Conservation (phyloP, 345 rosid species). For the Pistacia atlantica region DNA sequence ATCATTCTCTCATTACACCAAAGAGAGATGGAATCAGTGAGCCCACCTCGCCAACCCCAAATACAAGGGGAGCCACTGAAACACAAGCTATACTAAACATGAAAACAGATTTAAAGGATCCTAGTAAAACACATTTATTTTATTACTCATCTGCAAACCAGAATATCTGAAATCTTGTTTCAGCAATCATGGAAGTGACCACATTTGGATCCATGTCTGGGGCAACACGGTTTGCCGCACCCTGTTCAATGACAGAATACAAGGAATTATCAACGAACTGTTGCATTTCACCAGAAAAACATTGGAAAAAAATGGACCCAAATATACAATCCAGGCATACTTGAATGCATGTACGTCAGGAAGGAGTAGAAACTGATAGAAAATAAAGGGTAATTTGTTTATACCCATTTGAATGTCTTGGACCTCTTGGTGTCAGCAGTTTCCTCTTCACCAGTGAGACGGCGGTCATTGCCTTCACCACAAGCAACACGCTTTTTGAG, state of each 20-base stretch:
- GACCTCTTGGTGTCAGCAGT: constrained; percentile 71
- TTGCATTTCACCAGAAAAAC: neutral
- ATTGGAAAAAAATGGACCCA: no score
- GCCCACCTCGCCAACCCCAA: neutral
- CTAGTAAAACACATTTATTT: neutral
- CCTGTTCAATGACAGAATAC: constrained; percentile 37
- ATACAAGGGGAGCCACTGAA: constrained; percentile 4
- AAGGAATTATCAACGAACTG: neutral
- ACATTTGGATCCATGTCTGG: constrained; percentile 85
- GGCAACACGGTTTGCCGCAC: constrained; percentile 86
- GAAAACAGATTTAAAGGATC: neutral
- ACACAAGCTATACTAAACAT: neutral
- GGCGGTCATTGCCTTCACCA: constrained; percentile 94
- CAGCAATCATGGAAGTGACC: constrained; percentile 82
- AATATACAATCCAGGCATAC: no score
- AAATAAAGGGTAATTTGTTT: neutral
- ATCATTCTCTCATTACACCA: neutral
- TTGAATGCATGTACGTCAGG: no score
- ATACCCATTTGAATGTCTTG: constrained; percentile 75
- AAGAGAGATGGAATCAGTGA: neutral
- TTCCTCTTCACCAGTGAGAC: constrained; percentile 84
- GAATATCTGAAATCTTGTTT: constrained; percentile 50
- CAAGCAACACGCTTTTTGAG: constrained; percentile 89
- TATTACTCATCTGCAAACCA: neutral
- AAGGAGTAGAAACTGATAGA: neutral